These are phyloP conservation scores for Aspergillus sp. DNA, from an alignment of 2,329 filamentous ascomycete species.

Conservation along the genomic window DNA sequence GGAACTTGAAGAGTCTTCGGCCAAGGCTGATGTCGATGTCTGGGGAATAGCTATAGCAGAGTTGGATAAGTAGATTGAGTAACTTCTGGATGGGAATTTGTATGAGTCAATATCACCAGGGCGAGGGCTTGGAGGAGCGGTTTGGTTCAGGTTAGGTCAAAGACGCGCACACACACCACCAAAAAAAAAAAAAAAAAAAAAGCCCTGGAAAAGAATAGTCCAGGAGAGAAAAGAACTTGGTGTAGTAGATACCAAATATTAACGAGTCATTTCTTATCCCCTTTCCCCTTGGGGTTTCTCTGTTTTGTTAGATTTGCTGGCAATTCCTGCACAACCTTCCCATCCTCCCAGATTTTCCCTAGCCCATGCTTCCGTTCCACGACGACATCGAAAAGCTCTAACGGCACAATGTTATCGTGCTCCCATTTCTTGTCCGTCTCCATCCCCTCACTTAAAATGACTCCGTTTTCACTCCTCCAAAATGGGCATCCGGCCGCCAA, in stretches of 20 bases:
- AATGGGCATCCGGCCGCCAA: constrained; percentile 57
- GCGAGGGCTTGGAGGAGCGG: too few relatives aligned
- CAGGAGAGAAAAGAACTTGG: too few relatives aligned
- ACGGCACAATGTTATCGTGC: constrained; percentile 50
- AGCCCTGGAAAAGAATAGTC: too few relatives aligned
- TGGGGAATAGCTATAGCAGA: background rate
- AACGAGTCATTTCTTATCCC: background rate
- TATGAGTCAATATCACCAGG: too few relatives aligned
- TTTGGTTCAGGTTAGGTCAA: too few relatives aligned
- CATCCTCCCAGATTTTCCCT: constrained; percentile 57
- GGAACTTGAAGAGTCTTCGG: background rate
- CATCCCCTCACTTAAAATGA: constrained; percentile 54
- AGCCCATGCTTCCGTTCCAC: constrained; percentile 64
- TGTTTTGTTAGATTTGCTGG: constrained; percentile 36
- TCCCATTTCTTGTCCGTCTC: constrained; percentile 40
- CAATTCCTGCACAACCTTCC: constrained; percentile 46
- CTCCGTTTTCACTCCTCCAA: constrained; percentile 72
- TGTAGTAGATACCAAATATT: too few relatives aligned
- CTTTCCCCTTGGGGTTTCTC: constrained; percentile 24
- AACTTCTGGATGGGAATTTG: background rate
- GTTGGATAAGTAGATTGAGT: background rate
- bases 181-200: too few relatives aligned
- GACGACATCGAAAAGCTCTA: constrained; percentile 64
- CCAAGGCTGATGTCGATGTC: background rate
- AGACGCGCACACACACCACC: too few relatives aligned